phyloP scores from a whole-genome alignment of 2,329 filamentous ascomycete species.

The Juglanconis sp. region DNA sequence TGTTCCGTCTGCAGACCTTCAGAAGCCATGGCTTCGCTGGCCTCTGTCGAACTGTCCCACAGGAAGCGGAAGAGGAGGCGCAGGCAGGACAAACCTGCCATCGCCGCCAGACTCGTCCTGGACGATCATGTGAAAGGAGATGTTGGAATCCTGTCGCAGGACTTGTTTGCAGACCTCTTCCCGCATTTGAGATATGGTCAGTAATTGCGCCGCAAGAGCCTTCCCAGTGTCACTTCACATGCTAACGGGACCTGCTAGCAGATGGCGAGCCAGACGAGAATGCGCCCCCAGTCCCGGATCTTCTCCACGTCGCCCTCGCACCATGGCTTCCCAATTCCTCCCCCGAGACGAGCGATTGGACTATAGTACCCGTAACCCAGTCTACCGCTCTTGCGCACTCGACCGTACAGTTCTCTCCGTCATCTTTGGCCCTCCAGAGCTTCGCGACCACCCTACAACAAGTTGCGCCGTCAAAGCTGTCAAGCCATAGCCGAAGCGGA shows the following conservation, averaged over 20 bases:
- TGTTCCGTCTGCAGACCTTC: background rate
- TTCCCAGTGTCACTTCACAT: background rate
- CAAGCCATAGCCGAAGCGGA: conserved; percentile 67
- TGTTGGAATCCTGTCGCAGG: conserved; percentile 79
- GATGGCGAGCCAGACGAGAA: conserved; percentile 9
- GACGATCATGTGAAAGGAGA: conserved; percentile 84
- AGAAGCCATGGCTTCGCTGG: conserved; percentile 24
- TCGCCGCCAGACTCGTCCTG: conserved; percentile 77
- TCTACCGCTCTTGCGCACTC: conserved; percentile 67
- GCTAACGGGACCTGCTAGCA: conserved; percentile 9
- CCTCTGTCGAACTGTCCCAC: conserved; percentile 21
- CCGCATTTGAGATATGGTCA: conserved; percentile 55
- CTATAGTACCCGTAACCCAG: conserved; percentile 71
- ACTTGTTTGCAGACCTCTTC: conserved; percentile 80
- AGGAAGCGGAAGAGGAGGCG: conserved; percentile 50
- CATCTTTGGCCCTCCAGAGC: conserved; percentile 70
- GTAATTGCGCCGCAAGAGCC: conserved; percentile 27
- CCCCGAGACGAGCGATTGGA: conserved; percentile 70
- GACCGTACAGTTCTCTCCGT: conserved; percentile 74
- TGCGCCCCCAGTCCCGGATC: conserved; percentile 29
- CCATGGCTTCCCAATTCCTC: conserved; percentile 64
- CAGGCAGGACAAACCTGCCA: conserved; percentile 67
- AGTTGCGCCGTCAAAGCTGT: conserved; percentile 71
- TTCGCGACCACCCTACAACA: conserved; percentile 73
- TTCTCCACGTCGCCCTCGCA: conserved; percentile 67